Evolutionary conservation across 805 yeast genomes (phyloP).

Genomic region (Spathaspora arborariae): DNA sequence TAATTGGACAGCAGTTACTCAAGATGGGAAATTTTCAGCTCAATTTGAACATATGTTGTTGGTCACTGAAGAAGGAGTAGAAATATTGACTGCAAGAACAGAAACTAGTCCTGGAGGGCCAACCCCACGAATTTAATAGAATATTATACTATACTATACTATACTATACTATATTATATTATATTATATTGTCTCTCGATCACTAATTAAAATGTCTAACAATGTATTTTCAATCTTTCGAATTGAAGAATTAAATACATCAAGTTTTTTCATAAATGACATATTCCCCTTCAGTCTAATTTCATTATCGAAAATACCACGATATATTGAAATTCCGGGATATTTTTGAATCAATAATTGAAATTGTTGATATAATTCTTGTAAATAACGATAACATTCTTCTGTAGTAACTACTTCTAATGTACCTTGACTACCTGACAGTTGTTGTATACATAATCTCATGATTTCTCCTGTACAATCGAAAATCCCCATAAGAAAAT

Average conservation of each 20-base stretch:
- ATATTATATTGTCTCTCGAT: conserved; percentile 11
- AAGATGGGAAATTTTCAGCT: conserved; percentile 86
- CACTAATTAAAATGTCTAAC: conserved; percentile 19
- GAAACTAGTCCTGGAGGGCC: conserved; percentile 90
- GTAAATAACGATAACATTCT: conserved; percentile 15
- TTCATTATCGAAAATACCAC: conserved; percentile 15
- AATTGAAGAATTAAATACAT: conserved; percentile 19
- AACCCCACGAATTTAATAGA: conserved; percentile 44
- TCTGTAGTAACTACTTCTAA: conserved; percentile 9
- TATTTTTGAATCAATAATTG: conserved; percentile 11
- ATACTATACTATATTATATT: no score
- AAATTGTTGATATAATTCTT: conserved; percentile 11
- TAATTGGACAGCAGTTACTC: conserved; percentile 92
- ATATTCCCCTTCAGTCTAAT: conserved; percentile 10
- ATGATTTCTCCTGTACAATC: conserved; percentile 42
- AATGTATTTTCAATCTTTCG: conserved; percentile 20
- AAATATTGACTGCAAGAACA: conserved; percentile 79
- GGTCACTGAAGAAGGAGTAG: conserved; percentile 91
- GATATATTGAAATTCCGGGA: conserved; percentile 15
- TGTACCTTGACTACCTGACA: conserved; percentile 12
- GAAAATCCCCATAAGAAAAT: conserved; percentile 37
- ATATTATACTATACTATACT: no score
- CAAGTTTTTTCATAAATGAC: conserved; percentile 17
- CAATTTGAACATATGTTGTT: conserved; percentile 93
- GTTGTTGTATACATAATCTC: conserved; percentile 33